phyloP scores from a whole-genome alignment of 2,329 filamentous ascomycete species.

The Hirsutella thompsonii region DNA sequence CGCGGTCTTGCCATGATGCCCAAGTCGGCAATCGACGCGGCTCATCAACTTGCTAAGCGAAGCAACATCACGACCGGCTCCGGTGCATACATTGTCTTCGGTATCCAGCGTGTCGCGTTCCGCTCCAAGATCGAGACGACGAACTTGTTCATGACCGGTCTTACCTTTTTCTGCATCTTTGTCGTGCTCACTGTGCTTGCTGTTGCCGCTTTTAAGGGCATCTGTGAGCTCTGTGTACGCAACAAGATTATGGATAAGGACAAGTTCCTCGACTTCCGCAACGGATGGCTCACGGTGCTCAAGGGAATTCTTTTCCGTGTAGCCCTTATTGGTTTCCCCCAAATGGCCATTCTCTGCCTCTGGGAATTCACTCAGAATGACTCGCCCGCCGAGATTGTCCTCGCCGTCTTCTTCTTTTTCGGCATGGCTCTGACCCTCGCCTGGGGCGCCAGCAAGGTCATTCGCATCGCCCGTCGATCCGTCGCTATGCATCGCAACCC shows the following conservation, averaged over 20 bases:
- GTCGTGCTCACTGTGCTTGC: slow-evolving; percentile 60
- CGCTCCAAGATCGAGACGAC: slow-evolving; percentile 64
- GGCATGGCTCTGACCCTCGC: slow-evolving; percentile 64
- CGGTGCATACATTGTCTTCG: slow-evolving; percentile 53
- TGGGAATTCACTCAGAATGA: slow-evolving; percentile 87
- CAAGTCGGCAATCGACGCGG: slow-evolving; percentile 19
- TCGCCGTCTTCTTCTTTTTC: slow-evolving; percentile 81
- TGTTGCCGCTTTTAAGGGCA: slow-evolving; percentile 67
- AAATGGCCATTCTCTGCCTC: slow-evolving; percentile 79
- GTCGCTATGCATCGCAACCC: slow-evolving; percentile 90
- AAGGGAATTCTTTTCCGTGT: slow-evolving; percentile 91
- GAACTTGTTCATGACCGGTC: slow-evolving; percentile 86
- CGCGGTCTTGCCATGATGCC: slow-evolving; percentile 42
- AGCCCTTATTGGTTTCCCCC: slow-evolving; percentile 80
- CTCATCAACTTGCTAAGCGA: slow-evolving; percentile 36
- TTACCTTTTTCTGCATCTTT: slow-evolving; percentile 81
- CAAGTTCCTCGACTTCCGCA: slow-evolving; percentile 86
- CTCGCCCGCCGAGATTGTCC: slow-evolving; percentile 72
- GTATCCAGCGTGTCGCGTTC: slow-evolving; percentile 83
- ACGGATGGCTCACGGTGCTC: slow-evolving; percentile 83
- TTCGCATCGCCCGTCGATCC: slow-evolving; percentile 76
- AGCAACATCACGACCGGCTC: slow-evolving; percentile 38
- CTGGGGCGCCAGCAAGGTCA: slow-evolving; percentile 85
- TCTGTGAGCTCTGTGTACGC: slow-evolving; percentile 65
- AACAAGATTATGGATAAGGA: slow-evolving; percentile 68